phyloP scores from a whole-genome alignment of 805 yeast species.

The Dipodascopsis uninucleata region DNA sequence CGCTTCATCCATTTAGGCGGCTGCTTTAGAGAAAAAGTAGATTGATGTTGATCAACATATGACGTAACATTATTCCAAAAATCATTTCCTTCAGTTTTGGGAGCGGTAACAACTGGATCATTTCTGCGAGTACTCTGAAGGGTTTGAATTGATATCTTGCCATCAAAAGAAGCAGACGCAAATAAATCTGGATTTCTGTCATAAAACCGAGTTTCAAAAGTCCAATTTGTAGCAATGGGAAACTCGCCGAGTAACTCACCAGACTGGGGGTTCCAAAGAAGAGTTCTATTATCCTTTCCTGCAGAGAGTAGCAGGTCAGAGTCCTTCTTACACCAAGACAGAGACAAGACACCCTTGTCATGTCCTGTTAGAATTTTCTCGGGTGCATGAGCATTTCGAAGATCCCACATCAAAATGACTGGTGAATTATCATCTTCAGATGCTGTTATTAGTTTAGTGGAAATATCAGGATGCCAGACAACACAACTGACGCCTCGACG shows the following conservation, averaged over 20 bases:
- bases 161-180: constrained; percentile 57
- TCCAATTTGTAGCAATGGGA: constrained; percentile 92
- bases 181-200: constrained; percentile 84
- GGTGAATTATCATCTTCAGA: constrained; percentile 79
- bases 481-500: constrained; percentile 75
- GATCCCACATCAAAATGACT: constrained; percentile 84
- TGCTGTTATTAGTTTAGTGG: constrained; percentile 85
- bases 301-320: constrained; percentile 75
- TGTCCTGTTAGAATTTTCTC: constrained; percentile 74
- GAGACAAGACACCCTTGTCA: constrained; percentile 77
- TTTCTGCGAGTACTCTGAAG: constrained; percentile 68
- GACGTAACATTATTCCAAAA: constrained; percentile 72
- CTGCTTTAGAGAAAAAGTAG: constrained; percentile 65
- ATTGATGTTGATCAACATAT: constrained; percentile 45
- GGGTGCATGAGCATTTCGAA: constrained; percentile 91
- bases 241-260: constrained; percentile 77
- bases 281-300: constrained; percentile 85
- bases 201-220: constrained; percentile 82
- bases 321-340: constrained; percentile 92
- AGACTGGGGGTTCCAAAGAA: constrained; percentile 83
- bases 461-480: constrained; percentile 83
- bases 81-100: constrained; percentile 55
- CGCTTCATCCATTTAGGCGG: constrained; percentile 87
- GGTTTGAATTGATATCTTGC: constrained; percentile 53
- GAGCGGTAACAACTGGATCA: constrained; percentile 30